phyloP scores from a whole-genome alignment of 2,329 filamentous ascomycete genomes.

The Colletotrichum plurivorum region DNA sequence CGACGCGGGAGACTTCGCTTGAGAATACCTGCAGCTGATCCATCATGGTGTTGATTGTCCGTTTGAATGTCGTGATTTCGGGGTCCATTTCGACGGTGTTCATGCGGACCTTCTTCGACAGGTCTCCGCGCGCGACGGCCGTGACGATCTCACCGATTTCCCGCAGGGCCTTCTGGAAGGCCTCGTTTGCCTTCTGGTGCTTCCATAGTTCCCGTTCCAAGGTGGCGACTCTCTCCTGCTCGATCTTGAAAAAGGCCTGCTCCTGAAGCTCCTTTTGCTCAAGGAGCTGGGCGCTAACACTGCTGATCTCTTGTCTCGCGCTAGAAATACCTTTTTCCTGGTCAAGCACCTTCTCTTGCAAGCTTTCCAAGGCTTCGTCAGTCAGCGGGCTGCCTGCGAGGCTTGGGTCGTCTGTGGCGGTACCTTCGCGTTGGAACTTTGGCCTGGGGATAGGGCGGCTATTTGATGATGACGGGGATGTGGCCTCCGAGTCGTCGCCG shows the following conservation, averaged over 20 bases:
- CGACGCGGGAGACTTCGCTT: slow-evolving; percentile 94
- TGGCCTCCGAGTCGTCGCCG: slow-evolving; percentile 68
- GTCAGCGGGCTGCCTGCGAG: slow-evolving; percentile 44
- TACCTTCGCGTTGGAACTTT: slow-evolving; percentile 43
- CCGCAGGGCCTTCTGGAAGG: slow-evolving; percentile 95
- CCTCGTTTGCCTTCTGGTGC: slow-evolving; percentile 97
- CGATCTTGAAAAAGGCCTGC: slow-evolving; percentile 84
- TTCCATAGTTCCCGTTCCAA: slow-evolving; percentile 96
- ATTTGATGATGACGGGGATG: slow-evolving; percentile 57
- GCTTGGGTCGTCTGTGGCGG: slow-evolving; percentile 42
- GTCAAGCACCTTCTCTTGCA: slow-evolving; percentile 92
- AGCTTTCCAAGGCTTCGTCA: slow-evolving; percentile 85
- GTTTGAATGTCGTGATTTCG: slow-evolving; percentile 97
- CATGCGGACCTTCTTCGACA: slow-evolving; percentile 97
- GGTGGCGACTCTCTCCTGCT: slow-evolving; percentile 88
- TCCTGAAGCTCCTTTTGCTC: slow-evolving; percentile 90
- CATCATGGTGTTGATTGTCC: slow-evolving; percentile 99
- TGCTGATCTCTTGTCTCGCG: slow-evolving; percentile 87
- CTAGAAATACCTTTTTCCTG: slow-evolving; percentile 93
- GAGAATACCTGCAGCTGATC: slow-evolving; percentile 97
- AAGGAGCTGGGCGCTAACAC: slow-evolving; percentile 87
- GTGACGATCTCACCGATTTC: slow-evolving; percentile 99
- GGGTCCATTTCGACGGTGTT: slow-evolving; percentile 98
- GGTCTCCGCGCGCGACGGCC: slow-evolving; percentile 92
- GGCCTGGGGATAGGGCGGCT: slow-evolving; percentile 47